phyloP scores from a whole-genome alignment of 768 basidiomycete genomes.

The Rickenella mellea region DNA sequence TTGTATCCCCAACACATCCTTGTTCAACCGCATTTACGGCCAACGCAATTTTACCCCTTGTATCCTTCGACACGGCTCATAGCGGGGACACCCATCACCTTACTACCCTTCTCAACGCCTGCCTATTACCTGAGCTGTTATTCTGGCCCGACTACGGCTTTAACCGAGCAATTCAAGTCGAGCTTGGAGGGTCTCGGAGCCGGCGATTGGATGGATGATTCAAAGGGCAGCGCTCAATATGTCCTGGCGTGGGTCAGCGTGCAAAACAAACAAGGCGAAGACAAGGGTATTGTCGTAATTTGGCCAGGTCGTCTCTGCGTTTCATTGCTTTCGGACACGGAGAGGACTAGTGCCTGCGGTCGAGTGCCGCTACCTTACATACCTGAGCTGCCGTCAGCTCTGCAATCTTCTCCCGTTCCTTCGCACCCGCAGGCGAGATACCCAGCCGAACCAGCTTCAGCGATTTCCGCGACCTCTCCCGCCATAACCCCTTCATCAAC shows the following conservation, averaged over 20 bases:
- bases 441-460: neutral
- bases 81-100: conserved; percentile 55
- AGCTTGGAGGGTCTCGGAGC: conserved; percentile 57
- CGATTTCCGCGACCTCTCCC: neutral
- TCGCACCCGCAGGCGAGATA: conserved; percentile 18
- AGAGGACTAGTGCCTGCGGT: conserved; percentile 15
- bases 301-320: conserved; percentile 59
- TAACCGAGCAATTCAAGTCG: conserved; percentile 53
- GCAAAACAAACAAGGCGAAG: conserved; percentile 71
- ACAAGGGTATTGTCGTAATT: conserved; percentile 66
- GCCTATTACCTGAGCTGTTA: conserved; percentile 70
- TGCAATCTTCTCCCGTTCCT: conserved; percentile 44
- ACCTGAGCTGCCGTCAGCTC: conserved; percentile 54
- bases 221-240: conserved; percentile 25
- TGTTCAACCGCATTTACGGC: conserved; percentile 6
- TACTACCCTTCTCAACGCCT: conserved; percentile 64
- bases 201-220: conserved; percentile 33
- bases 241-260: conserved; percentile 68
- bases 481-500: too few species aligned
- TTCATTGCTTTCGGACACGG: conserved; percentile 21
- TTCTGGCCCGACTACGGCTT: conserved; percentile 51
- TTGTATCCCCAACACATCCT: neutral
- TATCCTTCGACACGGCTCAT: conserved; percentile 15
- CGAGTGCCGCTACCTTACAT: conserved; percentile 40
- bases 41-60: conserved; percentile 24